These are phyloP conservation scores for Carex scoparia DNA, from an alignment of 176 grass and related monocot species.

Conservation along the genomic window DNA sequence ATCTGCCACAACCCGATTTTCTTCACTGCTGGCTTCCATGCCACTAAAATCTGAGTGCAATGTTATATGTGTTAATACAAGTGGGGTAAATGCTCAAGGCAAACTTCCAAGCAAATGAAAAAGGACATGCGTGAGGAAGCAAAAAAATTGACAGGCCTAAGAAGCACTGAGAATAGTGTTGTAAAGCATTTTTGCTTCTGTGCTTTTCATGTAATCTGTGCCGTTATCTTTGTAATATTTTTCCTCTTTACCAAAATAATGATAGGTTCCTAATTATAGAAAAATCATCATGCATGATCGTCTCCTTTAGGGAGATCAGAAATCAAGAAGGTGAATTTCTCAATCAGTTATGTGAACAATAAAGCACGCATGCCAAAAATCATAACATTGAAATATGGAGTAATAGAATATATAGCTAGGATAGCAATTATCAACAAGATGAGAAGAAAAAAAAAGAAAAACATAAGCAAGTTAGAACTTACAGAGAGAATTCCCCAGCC, in stretches of 20 bases:
- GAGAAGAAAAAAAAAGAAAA: conserved; percentile 51
- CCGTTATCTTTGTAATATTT: neutral
- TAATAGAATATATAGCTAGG: conserved; percentile 12
- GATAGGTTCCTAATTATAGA: neutral
- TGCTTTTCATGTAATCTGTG: neutral
- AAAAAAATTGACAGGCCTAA: neutral
- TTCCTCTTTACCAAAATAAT: neutral
- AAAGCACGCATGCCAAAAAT: neutral
- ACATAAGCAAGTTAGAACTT: conserved; percentile 39
- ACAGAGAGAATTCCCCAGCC: conserved; percentile 91
- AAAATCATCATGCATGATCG: neutral
- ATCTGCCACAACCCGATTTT: conserved; percentile 53
- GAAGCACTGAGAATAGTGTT: neutral
- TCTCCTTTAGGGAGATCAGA: neutral
- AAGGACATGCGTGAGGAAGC: neutral
- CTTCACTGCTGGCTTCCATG: conserved; percentile 46
- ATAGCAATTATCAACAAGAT: neutral
- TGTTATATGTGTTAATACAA: neutral
- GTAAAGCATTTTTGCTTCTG: neutral
- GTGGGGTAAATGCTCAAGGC: neutral
- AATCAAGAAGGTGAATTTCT: neutral
- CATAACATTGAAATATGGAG: neutral
- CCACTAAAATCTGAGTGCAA: conserved; percentile 70
- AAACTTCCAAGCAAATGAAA: neutral
- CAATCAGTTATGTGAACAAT: neutral